Conservation (phyloP, 2,329 filamentous ascomycete species). For the Periconia sp. region DNA sequence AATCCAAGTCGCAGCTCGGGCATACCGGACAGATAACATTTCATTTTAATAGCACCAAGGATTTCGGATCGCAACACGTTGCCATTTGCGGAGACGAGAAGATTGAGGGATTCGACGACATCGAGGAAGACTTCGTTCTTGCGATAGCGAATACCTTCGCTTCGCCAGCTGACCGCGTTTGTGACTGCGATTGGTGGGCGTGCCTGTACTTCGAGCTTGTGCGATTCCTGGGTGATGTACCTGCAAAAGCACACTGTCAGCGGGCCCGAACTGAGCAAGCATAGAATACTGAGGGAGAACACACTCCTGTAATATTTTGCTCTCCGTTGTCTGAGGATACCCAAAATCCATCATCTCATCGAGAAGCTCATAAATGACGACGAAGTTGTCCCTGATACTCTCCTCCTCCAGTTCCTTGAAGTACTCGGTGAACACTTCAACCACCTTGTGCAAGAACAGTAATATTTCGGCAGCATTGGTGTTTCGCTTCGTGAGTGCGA, state of each 20-base stretch:
- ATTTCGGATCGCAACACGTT: slow-evolving; percentile 97
- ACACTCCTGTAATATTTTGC: slow-evolving; percentile 93
- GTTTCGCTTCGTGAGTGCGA: slow-evolving; percentile 97
- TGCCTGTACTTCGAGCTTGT: slow-evolving; percentile 96
- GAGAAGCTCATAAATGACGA: slow-evolving; percentile 96
- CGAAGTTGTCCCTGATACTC: slow-evolving; percentile 98
- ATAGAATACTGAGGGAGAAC: slow-evolving; percentile 11
- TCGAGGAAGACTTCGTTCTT: slow-evolving; percentile 99
- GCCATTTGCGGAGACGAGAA: slow-evolving; percentile 89
- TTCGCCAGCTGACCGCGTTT: slow-evolving; percentile 97
- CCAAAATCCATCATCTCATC: slow-evolving; percentile 99
- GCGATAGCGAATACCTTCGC: slow-evolving; percentile 95
- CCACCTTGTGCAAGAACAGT: slow-evolving; percentile 95
- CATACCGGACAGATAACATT: slow-evolving; percentile 98
- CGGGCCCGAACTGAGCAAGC: not conserved
- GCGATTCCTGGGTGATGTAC: slow-evolving; percentile 98
- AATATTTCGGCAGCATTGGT: slow-evolving; percentile 98
- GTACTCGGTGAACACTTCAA: slow-evolving; percentile 99
- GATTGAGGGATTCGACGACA: slow-evolving; percentile 93
- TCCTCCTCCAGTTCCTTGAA: slow-evolving; percentile 99
- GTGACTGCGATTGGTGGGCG: slow-evolving; percentile 96
- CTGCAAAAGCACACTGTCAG: slow-evolving; percentile 35
- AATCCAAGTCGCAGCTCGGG: slow-evolving; percentile 89
- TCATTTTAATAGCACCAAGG: slow-evolving; percentile 97
- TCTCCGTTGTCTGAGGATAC: slow-evolving; percentile 97